A percentile compares a stretch with the other conserved stretches of the same genome.
These are phyloP conservation scores for Conticribra weissflogii DNA, from an alignment of 108 stramenopile genomes.

Conservation along the genomic window DNA sequence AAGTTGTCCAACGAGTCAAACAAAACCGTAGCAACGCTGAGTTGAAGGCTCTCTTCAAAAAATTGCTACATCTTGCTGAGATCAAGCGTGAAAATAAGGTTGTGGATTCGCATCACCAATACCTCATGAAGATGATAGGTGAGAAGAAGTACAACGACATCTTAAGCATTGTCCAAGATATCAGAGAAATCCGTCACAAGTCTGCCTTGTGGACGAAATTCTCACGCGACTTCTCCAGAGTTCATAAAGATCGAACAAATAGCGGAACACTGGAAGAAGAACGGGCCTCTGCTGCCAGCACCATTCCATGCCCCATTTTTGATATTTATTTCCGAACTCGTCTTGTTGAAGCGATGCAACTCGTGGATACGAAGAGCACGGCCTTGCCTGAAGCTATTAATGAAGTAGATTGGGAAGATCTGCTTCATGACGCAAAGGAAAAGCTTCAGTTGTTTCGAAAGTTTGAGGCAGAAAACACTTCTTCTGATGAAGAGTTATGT, in stretches of 20 bases:
- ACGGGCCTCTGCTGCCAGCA: slow-evolving; percentile 2
- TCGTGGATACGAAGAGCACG: slow-evolving; percentile 15
- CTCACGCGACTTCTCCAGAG: slow-evolving; percentile 2
- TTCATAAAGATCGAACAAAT: background rate
- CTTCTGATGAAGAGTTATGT: slow-evolving; percentile 2
- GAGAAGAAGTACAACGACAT: slow-evolving; percentile 30
- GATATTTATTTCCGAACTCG: slow-evolving; percentile 28
- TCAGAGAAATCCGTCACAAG: slow-evolving; percentile 22
- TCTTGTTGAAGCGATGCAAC: slow-evolving; percentile 28
- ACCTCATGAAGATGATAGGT: slow-evolving; percentile 21
- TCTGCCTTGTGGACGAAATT: slow-evolving; percentile 36
- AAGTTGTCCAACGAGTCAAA: background rate
- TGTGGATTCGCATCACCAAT: slow-evolving; percentile 16
- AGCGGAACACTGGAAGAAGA: slow-evolving; percentile 20
- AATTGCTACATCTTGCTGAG: slow-evolving; percentile 7
- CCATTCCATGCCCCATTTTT: slow-evolving; percentile 10
- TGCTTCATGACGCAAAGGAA: slow-evolving; percentile 23
- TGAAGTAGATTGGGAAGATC: slow-evolving; percentile 14
- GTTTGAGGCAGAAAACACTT: slow-evolving; percentile 22
- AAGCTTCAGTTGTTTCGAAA: slow-evolving; percentile 21
- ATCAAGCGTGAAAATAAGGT: slow-evolving; percentile 2
- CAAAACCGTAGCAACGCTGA: background rate
- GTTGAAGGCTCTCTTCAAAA: background rate
- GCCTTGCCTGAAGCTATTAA: slow-evolving; percentile 1
- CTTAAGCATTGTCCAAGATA: slow-evolving; percentile 2